These are phyloP conservation scores for Pulveroboletus sp. DNA, from an alignment of 768 basidiomycete species.

Conservation along the genomic window DNA sequence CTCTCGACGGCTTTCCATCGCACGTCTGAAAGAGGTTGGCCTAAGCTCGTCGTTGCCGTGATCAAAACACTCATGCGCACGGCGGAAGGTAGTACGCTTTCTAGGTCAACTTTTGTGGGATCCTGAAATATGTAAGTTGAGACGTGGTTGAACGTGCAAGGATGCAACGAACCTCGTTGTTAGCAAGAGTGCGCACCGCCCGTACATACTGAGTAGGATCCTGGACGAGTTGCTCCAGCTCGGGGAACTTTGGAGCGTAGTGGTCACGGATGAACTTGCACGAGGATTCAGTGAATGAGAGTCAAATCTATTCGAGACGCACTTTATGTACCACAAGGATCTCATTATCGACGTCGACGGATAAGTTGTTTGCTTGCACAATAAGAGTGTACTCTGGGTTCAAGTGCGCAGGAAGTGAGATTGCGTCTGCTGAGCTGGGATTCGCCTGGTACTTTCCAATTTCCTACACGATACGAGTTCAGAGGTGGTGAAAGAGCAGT, in stretches of 20 bases:
- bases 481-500: background rate
- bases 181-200: constrained; percentile 85
- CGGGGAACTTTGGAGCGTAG: constrained; percentile 92
- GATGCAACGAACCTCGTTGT: constrained; percentile 57
- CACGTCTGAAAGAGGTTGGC: constrained; percentile 62
- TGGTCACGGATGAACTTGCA: constrained; percentile 94
- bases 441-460: constrained; percentile 82
- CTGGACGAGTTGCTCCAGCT: constrained; percentile 91
- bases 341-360: constrained; percentile 98
- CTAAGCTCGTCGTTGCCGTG: constrained; percentile 89
- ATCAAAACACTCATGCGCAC: constrained; percentile 95
- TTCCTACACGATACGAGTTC: constrained; percentile 50
- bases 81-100: constrained; percentile 79
- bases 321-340: constrained; percentile 96
- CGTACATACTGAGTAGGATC: constrained; percentile 92
- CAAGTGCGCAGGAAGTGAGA: constrained; percentile 77
- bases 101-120: constrained; percentile 80
- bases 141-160: background rate
- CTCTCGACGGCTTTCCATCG: constrained; percentile 81
- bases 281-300: constrained; percentile 7
- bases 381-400: constrained; percentile 97
- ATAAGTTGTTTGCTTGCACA: constrained; percentile 95
- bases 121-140: constrained; percentile 47
- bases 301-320: constrained; percentile 15
- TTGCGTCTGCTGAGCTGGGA: constrained; percentile 76